Base-by-base conservation (phyloP, 257 asterid species). In the Nicotiana paniculata region DNA sequence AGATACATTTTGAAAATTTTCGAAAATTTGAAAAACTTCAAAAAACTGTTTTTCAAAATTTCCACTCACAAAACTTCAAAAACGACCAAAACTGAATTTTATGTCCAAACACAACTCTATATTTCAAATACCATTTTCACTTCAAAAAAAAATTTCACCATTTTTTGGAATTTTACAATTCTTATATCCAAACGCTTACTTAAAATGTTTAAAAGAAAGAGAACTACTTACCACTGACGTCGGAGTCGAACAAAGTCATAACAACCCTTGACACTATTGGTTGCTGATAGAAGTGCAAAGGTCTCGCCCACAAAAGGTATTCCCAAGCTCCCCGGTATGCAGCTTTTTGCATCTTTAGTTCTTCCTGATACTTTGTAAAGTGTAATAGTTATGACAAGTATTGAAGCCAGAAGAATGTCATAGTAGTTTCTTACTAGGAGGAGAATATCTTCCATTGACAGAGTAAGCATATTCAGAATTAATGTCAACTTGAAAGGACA, bases 221-320 rank as follows among this genome's bases (percentile, higher is more conserved):
- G 24, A 85, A 1, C 2, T 16, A 46, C 89, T 80, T 70, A 90
- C 94, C 93, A 33, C 9, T 62, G 62, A 58, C 93, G 81, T 81
- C 92, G 88, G 5, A 46, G 84, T 32, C 69, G 81, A 4, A 92
- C 92, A 55, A 92, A 92, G 17, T 92, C 86, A 78, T 92, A 92
- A 85, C 90, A 84, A 33, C 96, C 96, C 82, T 82, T 92, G 39
- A 89, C 82, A 87, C 94, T 89, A 76, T 89, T 89, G 39, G 89
- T 83, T 53, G 96, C 92, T 24, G 87, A 77, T 11, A 92, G 92
- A 77, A 92, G 81, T 12, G 94, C 82, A 5, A 90, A n/a, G 0
- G 93, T 90, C 64, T 92, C 94, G 0, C 93, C 91, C 8, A 92
- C 57, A 21, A 88, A 86, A 5, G 95, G 93, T 76, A 91, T 26